Evolutionary conservation across 768 basidiomycete genomes (phyloP), one percentile per base, ranked within the genome.

Genomic region (Rubroboletus pulcherrimus): DNA sequence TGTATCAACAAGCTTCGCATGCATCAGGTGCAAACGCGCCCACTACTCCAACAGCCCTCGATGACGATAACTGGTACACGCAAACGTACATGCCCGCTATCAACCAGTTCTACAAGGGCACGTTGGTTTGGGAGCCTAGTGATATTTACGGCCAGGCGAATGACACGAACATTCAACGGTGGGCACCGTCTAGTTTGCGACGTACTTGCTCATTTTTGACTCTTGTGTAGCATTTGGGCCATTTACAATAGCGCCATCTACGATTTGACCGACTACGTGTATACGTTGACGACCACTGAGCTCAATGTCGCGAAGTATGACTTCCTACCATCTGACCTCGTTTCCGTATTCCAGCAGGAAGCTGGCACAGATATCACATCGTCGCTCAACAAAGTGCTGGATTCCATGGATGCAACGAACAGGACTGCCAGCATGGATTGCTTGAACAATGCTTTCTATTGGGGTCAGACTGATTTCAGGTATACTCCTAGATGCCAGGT

Each of bases 231-330:
- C 57, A 74, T 75, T 54, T 85, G 86, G 83, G 86, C 73, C 0
- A 78, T 87, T 49, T 86, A 81, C 70, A 71, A 87, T 14, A 73
- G 72, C 53, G 69, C 69, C 33, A 68, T 89, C 33, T 89, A 83
- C 68, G 86, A 87, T 61, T 63, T 87, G 33, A 81, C 82, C 11
- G 83, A 88, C 69, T 89, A 89, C 66, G 74, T 88, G 60, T 77
- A 81, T 63, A 87, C 86, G 0, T 63, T 79, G 61, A 59, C 67
- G n/a, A 73, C 71, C 38, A 77, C 78, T 53, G 73, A 72, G 42
- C 73, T 71, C 47, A 74, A 74, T 21, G 66, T 73, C 35, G 65
- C 76, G 6, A 63, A 74, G 51, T 86, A 81, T 72, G 43, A 65
- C 19, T 89, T 86, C 74, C 60, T 89, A 24, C 75, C 85, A 56